A percentile compares a stretch with the other conserved stretches of the same genome.
phyloP scores from a whole-genome alignment of 1,284 basidiomycete genomes.

The Ganoderma sp. region DNA sequence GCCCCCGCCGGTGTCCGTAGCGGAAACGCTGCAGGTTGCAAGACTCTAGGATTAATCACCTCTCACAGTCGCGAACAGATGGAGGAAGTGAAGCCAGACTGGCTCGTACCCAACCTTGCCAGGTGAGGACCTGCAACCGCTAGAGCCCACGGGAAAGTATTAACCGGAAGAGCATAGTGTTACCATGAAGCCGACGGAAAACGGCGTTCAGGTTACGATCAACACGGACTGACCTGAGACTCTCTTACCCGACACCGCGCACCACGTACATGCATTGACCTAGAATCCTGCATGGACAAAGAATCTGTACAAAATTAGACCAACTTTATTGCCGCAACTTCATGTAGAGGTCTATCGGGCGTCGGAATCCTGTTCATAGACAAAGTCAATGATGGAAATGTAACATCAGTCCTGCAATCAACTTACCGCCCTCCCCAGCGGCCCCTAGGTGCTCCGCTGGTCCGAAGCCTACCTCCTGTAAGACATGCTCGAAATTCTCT shows the following conservation, averaged over 20 bases:
- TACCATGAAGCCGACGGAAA: conserved; percentile 48
- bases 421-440: conserved; percentile 63
- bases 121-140: conserved; percentile 46
- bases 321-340: conserved; percentile 31
- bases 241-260: neutral
- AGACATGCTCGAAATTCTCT: conserved; percentile 59
- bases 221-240: conserved; percentile 35
- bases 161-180: conserved; percentile 44
- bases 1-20: conserved; percentile 81
- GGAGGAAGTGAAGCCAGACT: conserved; percentile 59
- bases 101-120: conserved; percentile 67
- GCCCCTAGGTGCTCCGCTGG: conserved; percentile 55
- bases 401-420: neutral
- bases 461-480: conserved; percentile 68
- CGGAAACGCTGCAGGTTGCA: conserved; percentile 79
- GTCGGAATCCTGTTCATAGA: conserved; percentile 49
- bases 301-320: conserved; percentile 2
- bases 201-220: conserved; percentile 54
- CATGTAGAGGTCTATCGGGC: conserved; percentile 55
- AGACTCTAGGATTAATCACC: conserved; percentile 80
- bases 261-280: neutral
- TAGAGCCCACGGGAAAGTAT: neutral
- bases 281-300: neutral
- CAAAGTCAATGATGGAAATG: neutral
- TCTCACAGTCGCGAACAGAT: conserved; percentile 74